Base-by-base conservation (phyloP, 106 monocot species). In the Posidonia australis region DNA sequence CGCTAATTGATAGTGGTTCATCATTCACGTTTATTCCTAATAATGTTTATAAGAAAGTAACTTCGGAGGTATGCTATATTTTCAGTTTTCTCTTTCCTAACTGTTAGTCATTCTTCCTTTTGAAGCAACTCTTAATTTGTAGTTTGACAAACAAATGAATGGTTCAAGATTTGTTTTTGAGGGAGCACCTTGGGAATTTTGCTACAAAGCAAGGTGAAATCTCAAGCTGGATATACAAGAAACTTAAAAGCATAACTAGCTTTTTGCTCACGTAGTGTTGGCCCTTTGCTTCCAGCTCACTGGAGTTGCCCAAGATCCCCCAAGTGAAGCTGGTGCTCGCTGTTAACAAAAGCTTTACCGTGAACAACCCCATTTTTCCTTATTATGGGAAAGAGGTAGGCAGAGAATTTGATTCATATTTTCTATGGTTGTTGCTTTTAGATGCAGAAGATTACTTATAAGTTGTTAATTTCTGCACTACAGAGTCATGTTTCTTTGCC, bases 81-180 rank as follows among this genome's bases (percentile, higher is more conserved):
- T 46, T 54, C 17, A 10, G 19, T 10, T 24, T 54, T 54, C 22
- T 20, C 53, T 54, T 11, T 54, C 10, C 21, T 54, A 18, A 18
- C 20, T 51, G n/a, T 48, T 48, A 18, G 53, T 24, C 53, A 24
- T 51, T 9, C 21, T 10, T 22, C 12, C 10, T 9, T 54, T n/a
- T 22, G 10, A 54, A 54, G n/a, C 10, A 10, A 24, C 36, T 54
- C 20, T 53, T 61, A 10, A 23, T 21, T 22, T 53, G 20, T 68
- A 94, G 93, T 94, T 94, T 82, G 86, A 94, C 72, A 79, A 60
- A 51, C 79, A 80, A 80, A 66, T 94, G 51, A 89, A 86, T 74
- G 68, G 63, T 70, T 77, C 86, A 63, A 86, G 89, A 70, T 46
- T 74, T 48, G 65, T 47, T 20, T 65, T 62, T 47, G 75, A 77